Base-by-base conservation (phyloP, 139 green algal genomes). In the Trebouxia sp. region DNA sequence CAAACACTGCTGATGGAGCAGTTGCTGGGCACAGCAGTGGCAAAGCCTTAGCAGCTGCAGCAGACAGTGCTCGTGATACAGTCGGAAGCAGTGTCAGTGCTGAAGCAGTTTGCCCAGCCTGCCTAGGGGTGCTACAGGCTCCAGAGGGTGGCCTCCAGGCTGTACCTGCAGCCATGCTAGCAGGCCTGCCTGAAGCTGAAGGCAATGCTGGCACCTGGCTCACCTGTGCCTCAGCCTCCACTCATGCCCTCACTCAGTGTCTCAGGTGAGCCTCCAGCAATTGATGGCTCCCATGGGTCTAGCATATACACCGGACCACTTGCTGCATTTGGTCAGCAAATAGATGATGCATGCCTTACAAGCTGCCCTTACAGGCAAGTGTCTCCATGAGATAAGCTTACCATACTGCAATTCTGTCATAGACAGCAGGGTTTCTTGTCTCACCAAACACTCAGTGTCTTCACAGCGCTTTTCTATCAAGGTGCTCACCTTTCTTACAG, bases 131-230 rank as follows among this genome's bases (percentile, higher is more conserved):
- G 62, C 28, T 72, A 35, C 62, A 72, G 35, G 37, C 32, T 37
- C 62, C 62, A 45, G 62, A 43, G 32, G 62, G 62, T 17, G 17
- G 3, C 32, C 24, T 72, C 32, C 62, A 72, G 32, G 62, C 32
- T 45, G 62, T 72, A 17, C 62, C 62, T n/a, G 11, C 62, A 28
- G 62, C 62, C 28, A 43, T 72, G 32, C 62, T 72, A 30, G 35
- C 62, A 45, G 62, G 62, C 12, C 32, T 72, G 62, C 62, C 62
- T 72, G 62, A 72, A 35, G 62, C 62, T 72, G 62, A 72, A 35
- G 62, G 62, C 62, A 72, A 72, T 72, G 62, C 62, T 30, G 62
- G 62, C 62, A 45, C 62, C 62, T 72, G 62, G 62, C 62, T 45
- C 6, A 72, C 62, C 42, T 72, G 32, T 35, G 43, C 62, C 5